Evolutionary conservation across 129 eudicot species (phyloP), one percentile per base, ranked within the genome.

Genomic region (Oenanthe sinensis): DNA sequence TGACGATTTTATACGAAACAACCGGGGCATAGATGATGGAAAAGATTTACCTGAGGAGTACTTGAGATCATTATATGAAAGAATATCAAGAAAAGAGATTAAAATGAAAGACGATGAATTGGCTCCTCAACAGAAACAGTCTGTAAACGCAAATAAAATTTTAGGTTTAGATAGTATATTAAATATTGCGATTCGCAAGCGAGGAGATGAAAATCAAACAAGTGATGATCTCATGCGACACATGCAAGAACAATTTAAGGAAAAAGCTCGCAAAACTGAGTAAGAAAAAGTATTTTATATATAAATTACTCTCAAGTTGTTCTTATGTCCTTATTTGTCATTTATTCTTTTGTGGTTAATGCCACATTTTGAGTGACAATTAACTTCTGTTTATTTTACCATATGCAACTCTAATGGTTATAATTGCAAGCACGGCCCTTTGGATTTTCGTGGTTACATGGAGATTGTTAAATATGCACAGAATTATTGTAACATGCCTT

Each of bases 1-100:
- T 62, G 99, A 96, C 71, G 99, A 96, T 90, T 96, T 96, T 83
- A 88, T 96, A 63, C 85, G 93, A 86, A 96, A 96, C 84, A 96
- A 96, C 63, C 97, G 99, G 71, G 97, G 99, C 55, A 96, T 96
- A 85, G 97, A 96, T 86, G 95, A 92, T 80, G 99, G 99, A n/a
- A 87, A 92, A 82, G 99, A 96, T 86, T 85, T 96, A 55, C 91
- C 99, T n/a, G 97, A 96, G 87, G 99, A 92, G 81, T 90, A 88
- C 80, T 52, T 96, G 84, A 86, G 90, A 90, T 87, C 99, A 75
- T 83, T 96, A 87, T 92, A 60, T 87, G 99, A 90, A 75, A 85
- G 97, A 71, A 92, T 96, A 85, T 86, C 95, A 58, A 84, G 76
- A 84, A 87, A 90, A 80, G 99, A 96, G 87, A 96, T 96, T 77